Percentiles rank a stretch among this genome's conserved stretches.
Conservation (phyloP, 306 rosid genomes). For the Cicer arietinum region DNA sequence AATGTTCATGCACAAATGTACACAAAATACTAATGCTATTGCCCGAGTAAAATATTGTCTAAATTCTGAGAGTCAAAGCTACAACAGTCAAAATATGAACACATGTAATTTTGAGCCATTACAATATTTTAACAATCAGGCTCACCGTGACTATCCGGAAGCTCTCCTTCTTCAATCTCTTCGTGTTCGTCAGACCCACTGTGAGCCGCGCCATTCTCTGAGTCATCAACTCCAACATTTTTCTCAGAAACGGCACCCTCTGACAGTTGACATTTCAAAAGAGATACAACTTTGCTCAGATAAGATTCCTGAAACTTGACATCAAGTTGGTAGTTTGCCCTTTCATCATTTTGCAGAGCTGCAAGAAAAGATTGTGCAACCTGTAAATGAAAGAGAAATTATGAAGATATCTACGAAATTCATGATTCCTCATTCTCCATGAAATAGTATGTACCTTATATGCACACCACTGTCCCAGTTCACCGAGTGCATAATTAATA, state of each 20-base stretch:
- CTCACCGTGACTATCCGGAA: constrained; percentile 96
- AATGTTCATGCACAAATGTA: constrained; percentile 33
- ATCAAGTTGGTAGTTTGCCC: constrained; percentile 98
- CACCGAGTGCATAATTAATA: constrained; percentile 96
- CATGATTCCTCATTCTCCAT: constrained; percentile 25
- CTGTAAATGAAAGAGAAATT: constrained; percentile 54
- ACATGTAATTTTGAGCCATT: constrained; percentile 29
- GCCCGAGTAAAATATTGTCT: constrained; percentile 30
- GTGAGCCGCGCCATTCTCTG: constrained; percentile 45
- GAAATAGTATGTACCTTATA: constrained; percentile 66
- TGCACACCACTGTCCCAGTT: constrained; percentile 99
- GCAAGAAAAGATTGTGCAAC: constrained; percentile 92
- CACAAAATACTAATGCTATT: constrained; percentile 29
- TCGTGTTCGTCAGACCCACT: constrained; percentile 56
- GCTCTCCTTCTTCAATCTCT: constrained; percentile 98
- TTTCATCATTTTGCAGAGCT: constrained; percentile 97
- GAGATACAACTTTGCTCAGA: constrained; percentile 77
- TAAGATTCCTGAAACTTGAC: constrained; percentile 97
- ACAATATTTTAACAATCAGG: constrained; percentile 43
- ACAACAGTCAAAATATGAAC: neutral
- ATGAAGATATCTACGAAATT: constrained; percentile 35
- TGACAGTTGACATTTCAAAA: constrained; percentile 85
- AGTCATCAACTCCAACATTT: constrained; percentile 55
- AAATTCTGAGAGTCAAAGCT: neutral
- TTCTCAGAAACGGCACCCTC: constrained; percentile 89